A percentile compares a stretch with the other conserved stretches of the same genome.
Conservation (phyloP, 495 filamentous ascomycete genomes). For the Penicillium simplicissimum region DNA sequence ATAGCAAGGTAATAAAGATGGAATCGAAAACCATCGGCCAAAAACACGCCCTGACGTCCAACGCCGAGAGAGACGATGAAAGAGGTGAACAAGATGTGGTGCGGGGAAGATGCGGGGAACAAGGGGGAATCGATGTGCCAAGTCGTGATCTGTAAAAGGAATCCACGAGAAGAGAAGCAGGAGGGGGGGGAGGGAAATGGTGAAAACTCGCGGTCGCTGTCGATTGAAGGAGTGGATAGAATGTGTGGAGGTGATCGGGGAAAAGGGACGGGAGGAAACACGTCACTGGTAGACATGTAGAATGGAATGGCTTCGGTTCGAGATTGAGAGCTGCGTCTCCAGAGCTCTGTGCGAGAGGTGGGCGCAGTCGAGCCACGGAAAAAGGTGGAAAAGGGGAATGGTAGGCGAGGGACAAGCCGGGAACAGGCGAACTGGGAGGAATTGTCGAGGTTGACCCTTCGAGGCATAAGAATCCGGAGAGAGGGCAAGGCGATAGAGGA, state of each 20-base stretch:
- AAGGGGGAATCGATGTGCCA: constrained; percentile 18
- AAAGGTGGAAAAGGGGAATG: constrained; percentile 11
- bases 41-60: constrained; percentile 50
- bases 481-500: constrained; percentile 15
- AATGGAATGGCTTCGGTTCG: neutral
- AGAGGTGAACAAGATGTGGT: constrained; percentile 3
- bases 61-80: constrained; percentile 44
- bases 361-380: constrained; percentile 14
- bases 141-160: constrained; percentile 5
- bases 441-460: constrained; percentile 2
- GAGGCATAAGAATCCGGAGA: constrained; percentile 12
- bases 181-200: constrained; percentile 24
- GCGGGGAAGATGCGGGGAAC: constrained; percentile 26
- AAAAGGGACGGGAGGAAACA: constrained; percentile 5
- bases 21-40: constrained; percentile 36
- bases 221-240: constrained; percentile 31
- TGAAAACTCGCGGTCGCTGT: constrained; percentile 28
- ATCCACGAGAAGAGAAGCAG: constrained; percentile 10
- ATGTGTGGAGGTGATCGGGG: constrained; percentile 22
- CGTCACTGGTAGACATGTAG: neutral
- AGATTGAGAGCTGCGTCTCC: constrained; percentile 9
- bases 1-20: constrained; percentile 15
- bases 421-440: constrained; percentile 1
- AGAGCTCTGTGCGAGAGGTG: constrained; percentile 8
- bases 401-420: neutral